Base-by-base conservation (phyloP, 805 yeast genomes). In the Starmerella floricola region DNA sequence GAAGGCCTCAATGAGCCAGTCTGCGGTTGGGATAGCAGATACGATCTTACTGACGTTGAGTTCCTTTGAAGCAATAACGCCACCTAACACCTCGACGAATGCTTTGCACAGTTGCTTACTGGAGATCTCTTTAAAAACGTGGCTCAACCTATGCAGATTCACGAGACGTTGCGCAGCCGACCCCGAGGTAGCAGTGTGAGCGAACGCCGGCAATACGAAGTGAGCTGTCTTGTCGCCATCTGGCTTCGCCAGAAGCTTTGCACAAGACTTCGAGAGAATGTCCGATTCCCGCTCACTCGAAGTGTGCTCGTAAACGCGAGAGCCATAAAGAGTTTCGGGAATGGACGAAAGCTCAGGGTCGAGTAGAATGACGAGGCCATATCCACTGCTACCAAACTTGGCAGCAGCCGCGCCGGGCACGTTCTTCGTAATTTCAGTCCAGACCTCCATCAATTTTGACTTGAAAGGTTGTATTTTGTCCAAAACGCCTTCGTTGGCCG, bases 311-410 rank as follows among this genome's bases (percentile, higher is more conserved):
- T 40, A 48, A 15, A 51, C 39, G 3, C 50, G 45, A 17, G 49
- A 28, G 3, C 42, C 36, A 18, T 52, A 48, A n/a, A 54, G 35
- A 12, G 30, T 29, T 17, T 24, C 35, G 2, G 47, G 49, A 18
- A 40, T 18, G 8, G 34, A 34, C 6, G 26, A 26, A 3, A 21
- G 26, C 10, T 3, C 17, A 21, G 2, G 50, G 37, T 44, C 44
- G 41, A 33, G 52, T 30, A 46, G 52, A 46, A 46, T 65, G 8
- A 43, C 49, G 2, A 71, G 59, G 2, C 77, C 76, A 55, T 73
- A 77, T 3, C 78, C 75, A 38, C 73, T 69, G 2, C 69, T 59
- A 15, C 78, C 68, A 8, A 72, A 63, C 27, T 49, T 52, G 2
- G 43, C 31, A 8, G 48, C 31, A 4, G 46, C 39, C 3, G 55